These are phyloP conservation scores for Xerophyta viscosa DNA, from an alignment of 106 monocot genomes.

Conservation along the genomic window DNA sequence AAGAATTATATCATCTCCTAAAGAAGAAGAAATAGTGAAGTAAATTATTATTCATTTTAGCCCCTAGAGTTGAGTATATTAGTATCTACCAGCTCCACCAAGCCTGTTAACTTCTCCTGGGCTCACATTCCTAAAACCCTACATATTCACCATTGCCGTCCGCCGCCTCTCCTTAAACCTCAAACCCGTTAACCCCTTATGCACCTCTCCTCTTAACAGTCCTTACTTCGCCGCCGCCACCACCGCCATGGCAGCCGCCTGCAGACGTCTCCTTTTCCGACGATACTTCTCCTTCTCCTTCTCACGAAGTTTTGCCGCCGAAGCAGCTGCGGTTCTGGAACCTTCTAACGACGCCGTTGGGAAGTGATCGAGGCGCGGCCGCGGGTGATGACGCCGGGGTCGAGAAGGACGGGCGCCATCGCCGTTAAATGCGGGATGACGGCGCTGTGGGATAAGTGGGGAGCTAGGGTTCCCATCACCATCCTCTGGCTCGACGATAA, in stretches of 20 bases:
- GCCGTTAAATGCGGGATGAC: conserved; percentile 98
- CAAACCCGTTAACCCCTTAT: too few relatives aligned
- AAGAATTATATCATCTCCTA: too few relatives aligned
- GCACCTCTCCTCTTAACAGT: too few relatives aligned
- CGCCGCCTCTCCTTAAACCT: too few relatives aligned
- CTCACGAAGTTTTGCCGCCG: not conserved
- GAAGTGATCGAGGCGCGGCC: conserved; percentile 28
- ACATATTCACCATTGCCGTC: not conserved
- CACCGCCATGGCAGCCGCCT: conserved; percentile 44
- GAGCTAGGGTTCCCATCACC: conserved; percentile 80
- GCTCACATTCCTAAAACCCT: conserved; percentile 4
- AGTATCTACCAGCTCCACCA: too few relatives aligned
- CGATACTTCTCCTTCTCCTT: conserved; percentile 12
- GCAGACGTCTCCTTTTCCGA: too few relatives aligned
- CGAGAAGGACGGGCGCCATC: conserved; percentile 77
- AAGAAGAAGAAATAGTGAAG: too few relatives aligned
- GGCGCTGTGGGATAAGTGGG: conserved; percentile 97
- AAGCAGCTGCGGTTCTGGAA: not conserved
- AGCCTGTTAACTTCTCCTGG: too few relatives aligned
- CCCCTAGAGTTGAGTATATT: too few relatives aligned
- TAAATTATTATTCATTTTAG: too few relatives aligned
- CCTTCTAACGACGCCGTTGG: not conserved
- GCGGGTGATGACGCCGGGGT: conserved; percentile 37
- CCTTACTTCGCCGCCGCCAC: not conserved
- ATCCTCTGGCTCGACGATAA: conserved; percentile 92